Evolutionary conservation across 192 early-diverging fungal genomes (phyloP), one percentile per base, ranked within the genome.

Genomic region (Gorgonomyces haynaldii): DNA sequence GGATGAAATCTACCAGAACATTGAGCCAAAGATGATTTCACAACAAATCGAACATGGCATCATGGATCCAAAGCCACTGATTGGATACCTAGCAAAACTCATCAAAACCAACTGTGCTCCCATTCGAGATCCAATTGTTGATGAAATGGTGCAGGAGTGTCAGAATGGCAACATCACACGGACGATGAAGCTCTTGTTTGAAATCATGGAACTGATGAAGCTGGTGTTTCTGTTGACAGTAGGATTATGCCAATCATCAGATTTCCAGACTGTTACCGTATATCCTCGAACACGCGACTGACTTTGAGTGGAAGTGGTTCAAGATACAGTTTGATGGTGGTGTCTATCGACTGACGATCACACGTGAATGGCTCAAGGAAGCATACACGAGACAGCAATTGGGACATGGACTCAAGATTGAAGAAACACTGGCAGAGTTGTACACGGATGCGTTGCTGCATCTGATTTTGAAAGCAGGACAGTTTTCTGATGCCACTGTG

Each of bases 241-340:
- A 76, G 70, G 75, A 78, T 29, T 78, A 67, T 47, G 73, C 75
- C 16, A 85, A 85, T 50, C 68, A 72, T 46, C 74, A 81, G 60
- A 64, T 85, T 15, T 67, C 72, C 39, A 56, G 74, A 50, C 69
- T 83, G 38, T 64, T 80, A 50, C 79, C 76, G 21, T 79, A 73
- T 63, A 78, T 85, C 50, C 61, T 81, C 17, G 67, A 78, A 39
- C 72, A 81, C 13, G 75, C 83, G 10, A 62, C 71, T 2, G 67
- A 74, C 4, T 85, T 75, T 54, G 83, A 85, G 60, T 73, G 73
- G 51, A 75, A 75, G 41, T 77, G 74, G 62, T 83, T 85, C 58
- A 70, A 69, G 30, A 56, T 53, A 9, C 60, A 69, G 38, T 56
- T 45, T 24, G 57, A 63, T 16, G 36, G 38, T 35, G 55, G 44